Evolutionary conservation across 2,329 filamentous ascomycete genomes (phyloP), one percentile per base, ranked within the genome.

Genomic region (Fusarium floridanum): DNA sequence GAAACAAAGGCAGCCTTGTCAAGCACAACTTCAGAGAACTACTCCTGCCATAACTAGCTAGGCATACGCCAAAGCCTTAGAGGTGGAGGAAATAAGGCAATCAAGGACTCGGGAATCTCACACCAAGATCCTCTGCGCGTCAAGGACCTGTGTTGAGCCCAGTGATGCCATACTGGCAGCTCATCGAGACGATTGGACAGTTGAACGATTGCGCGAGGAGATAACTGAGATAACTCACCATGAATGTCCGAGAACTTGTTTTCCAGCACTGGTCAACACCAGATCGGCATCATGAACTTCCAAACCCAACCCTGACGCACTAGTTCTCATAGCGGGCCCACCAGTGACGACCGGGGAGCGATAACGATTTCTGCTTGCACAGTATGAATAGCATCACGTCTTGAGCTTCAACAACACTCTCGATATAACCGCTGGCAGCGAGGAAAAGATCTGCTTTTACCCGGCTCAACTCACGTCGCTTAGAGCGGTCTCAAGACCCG

Each of bases 281-380:
- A 67, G 73, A 75, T 75, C 67, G 64, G 43, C 70, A 68, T 71
- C 59, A 67, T 63, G 65, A 62, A 43, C 55, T 68, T 63, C 73
- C 65, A 59, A 64, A 60, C 56, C 43, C 24, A 64, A 64, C 66
- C 70, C 59, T 60, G 69, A 24, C 67, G 36, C 29, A 66, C 34
- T 61, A 55, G 32, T 4, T 12, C 62, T 53, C 61, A 64, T 64
- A 74, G 48, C 53, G 50, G 68, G 24, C 29, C 67, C 62, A 57
- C 61, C 6, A 24, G 20, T 63, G 37, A 60, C n/a, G 34, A 56
- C 55, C 14, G 12, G 37, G 20, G 24, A 34, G 27, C 37, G 64
- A 45, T 59, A 45, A 48, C 27, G 16, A 36, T 37, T 57, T 22
- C 39, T 17, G 24, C 27, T 14, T 53, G 27, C 48, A 53, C 48